These are phyloP conservation scores for Coccomyxa subellipsoidea DNA, from an alignment of 163 green algal species.

Conservation along the genomic window DNA sequence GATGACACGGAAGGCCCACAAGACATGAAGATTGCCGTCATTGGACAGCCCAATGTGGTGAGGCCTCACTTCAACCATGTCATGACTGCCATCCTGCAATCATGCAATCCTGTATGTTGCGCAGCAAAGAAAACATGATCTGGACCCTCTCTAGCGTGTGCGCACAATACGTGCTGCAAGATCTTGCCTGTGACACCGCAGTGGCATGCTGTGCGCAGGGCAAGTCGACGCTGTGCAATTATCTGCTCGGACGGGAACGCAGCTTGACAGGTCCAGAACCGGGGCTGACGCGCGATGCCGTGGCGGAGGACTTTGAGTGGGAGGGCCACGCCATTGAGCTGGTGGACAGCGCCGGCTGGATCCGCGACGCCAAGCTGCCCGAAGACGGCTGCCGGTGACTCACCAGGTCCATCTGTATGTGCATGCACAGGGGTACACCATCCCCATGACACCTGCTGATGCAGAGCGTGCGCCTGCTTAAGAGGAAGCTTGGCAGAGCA, in stretches of 20 bases:
- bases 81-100: too few species aligned
- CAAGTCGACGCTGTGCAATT: constrained; percentile 85
- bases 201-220: constrained; percentile 39
- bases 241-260: constrained; percentile 70
- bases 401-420: constrained; percentile 15
- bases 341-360: constrained; percentile 88
- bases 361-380: constrained; percentile 29
- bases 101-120: too few species aligned
- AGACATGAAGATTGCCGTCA: constrained; percentile 50
- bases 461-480: too few species aligned
- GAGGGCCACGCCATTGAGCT: constrained; percentile 59
- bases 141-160: too few species aligned
- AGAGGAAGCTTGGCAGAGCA: too few species aligned
- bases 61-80: not conserved
- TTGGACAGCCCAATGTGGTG: constrained; percentile 71
- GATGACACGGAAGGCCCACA: not conserved
- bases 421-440: not conserved
- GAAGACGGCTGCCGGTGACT: not conserved
- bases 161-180: not conserved
- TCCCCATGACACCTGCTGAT: too few species aligned
- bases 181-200: not conserved
- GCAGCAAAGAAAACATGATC: too few species aligned
- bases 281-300: constrained; percentile 83
- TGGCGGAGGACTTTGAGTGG: constrained; percentile 51
- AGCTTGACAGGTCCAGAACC: constrained; percentile 87